These are phyloP conservation scores for Zangia roseola DNA, from an alignment of 768 basidiomycete species.

Conservation along the genomic window DNA sequence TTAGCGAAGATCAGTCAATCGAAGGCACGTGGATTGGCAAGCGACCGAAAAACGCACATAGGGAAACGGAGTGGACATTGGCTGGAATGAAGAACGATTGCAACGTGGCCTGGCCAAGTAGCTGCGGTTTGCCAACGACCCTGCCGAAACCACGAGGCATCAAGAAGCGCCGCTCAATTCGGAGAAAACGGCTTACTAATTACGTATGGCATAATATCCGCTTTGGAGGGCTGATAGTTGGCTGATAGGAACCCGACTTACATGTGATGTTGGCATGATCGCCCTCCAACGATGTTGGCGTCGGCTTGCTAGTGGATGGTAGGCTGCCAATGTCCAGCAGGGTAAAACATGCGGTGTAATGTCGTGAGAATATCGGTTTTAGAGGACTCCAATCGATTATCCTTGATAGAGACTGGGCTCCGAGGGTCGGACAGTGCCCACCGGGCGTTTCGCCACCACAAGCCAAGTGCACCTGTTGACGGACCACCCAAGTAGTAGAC, in stretches of 20 bases:
- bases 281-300: background rate
- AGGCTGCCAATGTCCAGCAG: slow-evolving; percentile 4
- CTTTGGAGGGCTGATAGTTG: background rate
- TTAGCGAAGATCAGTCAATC: background rate
- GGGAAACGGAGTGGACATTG: background rate
- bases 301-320: slow-evolving; percentile 1
- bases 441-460: background rate
- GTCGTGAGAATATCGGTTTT: background rate
- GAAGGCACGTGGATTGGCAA: slow-evolving; percentile 1
- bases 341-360: background rate
- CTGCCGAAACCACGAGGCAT: slow-evolving; percentile 16
- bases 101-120: background rate
- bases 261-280: slow-evolving; percentile 4
- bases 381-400: background rate
- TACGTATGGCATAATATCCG: slow-evolving; percentile 1
- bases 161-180: background rate
- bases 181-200: background rate
- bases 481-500: background rate
- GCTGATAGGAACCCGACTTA: background rate
- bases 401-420: background rate
- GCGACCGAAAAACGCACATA: background rate
- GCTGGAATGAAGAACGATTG: slow-evolving; percentile 11
- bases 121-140: slow-evolving; percentile 16
- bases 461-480: background rate
- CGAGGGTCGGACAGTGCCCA: background rate